Base-by-base conservation (phyloP, 345 rosid genomes). In the Boechera retrofracta region DNA sequence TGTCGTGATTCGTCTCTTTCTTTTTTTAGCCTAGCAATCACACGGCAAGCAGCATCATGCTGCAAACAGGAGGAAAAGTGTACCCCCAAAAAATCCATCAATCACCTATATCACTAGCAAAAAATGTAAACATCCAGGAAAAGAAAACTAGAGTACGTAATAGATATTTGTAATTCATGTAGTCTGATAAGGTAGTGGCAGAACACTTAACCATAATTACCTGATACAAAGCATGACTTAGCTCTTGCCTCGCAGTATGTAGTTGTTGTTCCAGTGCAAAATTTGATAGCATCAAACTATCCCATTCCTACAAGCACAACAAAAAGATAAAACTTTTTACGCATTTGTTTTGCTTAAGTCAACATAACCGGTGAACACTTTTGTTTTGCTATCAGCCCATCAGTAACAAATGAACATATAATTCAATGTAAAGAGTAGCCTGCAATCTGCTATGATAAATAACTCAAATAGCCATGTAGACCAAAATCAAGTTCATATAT, bases 21-120 rank as follows among this genome's bases (percentile, higher is more conserved):
- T 80, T 89, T 96, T 74, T 84, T 93, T 60, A 96, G 91, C 85
- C 98, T 91, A 51, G 97, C 97, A 86, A 96, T 96, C 73, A 96
- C 99, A 45, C 98, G 98, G 84, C 99, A 96, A 68, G 99, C 98
- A 78, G 99, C 97, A 87, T 96, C 99, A 79, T 89, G 99, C 99
- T 96, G 87, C 75, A 65, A 53, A 53, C 6, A 54, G 67, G 21
- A 79, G 45, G 31, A 59, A 60, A 53, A 24, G 35, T 16, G 60
- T 44, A 47, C 41, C 80, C 24, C 52, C 57, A 39, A 76, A 61
- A 55, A 41, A 39, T 31, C 58, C 64, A 79, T 61, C 53, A 69
- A 45, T 41, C 36, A 75, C 38, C 56, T 31, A 31, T 18, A 36
- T 52, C 18, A 24, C 12, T 10, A 75, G 26, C 10, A 72, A 41